phyloP scores from a whole-genome alignment of 2,329 filamentous ascomycete genomes.

The Exserohilum rostratum region DNA sequence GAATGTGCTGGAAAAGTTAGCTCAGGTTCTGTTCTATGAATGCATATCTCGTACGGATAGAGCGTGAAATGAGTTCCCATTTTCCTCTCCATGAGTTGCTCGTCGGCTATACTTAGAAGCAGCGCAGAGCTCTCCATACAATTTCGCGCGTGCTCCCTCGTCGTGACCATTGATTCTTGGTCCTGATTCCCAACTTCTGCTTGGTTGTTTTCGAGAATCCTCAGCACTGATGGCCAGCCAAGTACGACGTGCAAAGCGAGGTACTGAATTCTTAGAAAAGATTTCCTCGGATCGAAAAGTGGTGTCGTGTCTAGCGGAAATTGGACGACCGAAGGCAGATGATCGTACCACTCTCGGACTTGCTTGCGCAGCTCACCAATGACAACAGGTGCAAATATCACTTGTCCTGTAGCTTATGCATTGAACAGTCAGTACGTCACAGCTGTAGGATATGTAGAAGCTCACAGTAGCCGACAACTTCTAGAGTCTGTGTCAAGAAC shows the following conservation, averaged over 20 bases:
- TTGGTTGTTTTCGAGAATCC: conserved; percentile 27
- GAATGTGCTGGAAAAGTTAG: conserved; percentile 18
- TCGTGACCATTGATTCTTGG: conserved; percentile 20
- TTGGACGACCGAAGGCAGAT: conserved; percentile 28
- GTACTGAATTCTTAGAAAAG: conserved; percentile 37
- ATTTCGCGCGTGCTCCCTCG: conserved; percentile 23
- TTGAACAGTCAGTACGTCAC: neutral
- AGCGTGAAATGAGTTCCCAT: conserved; percentile 34
- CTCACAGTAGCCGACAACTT: conserved; percentile 35
- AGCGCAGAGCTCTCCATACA: conserved; percentile 20
- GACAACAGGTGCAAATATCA: conserved; percentile 35
- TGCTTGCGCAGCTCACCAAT: conserved; percentile 34
- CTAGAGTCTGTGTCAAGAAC: conserved; percentile 33
- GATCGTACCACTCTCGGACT: conserved; percentile 35
- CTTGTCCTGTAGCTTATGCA: conserved; percentile 20
- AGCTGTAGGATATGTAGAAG: neutral
- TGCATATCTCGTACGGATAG: conserved; percentile 16
- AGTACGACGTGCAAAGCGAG: conserved; percentile 37
- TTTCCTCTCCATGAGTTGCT: conserved; percentile 31
- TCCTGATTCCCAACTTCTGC: conserved; percentile 15
- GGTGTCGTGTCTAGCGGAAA: conserved; percentile 34
- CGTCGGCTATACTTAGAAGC: conserved; percentile 26
- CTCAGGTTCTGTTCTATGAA: neutral
- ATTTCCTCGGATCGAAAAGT: conserved; percentile 35
- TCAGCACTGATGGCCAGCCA: conserved; percentile 35